phyloP scores from a whole-genome alignment of 73 alveolate species.

The Tetrahymena elliotti region DNA sequence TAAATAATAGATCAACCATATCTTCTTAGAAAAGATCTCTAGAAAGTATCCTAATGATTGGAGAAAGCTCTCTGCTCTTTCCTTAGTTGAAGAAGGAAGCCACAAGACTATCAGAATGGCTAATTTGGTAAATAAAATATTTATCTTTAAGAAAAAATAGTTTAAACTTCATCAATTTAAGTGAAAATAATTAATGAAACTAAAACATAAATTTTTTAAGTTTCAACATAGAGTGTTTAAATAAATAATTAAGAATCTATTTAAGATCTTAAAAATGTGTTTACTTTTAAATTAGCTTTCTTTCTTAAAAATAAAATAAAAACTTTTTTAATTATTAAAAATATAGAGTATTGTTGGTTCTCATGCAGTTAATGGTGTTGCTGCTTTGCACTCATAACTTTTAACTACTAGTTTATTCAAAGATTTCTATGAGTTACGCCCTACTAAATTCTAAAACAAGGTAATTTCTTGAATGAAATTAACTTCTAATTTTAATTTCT shows the following conservation, averaged over 20 bases:
- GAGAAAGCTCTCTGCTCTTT: conserved; percentile 28
- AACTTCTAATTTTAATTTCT: background rate
- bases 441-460: conserved; percentile 66
- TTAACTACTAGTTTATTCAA: conserved; percentile 62
- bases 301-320: conserved; percentile 36
- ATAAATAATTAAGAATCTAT: conserved; percentile 56
- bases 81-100: conserved; percentile 74
- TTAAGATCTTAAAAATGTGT: no score
- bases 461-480: background rate
- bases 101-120: conserved; percentile 84
- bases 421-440: conserved; percentile 71
- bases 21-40: conserved; percentile 63
- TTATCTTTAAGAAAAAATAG: no score
- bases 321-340: background rate
- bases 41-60: conserved; percentile 42
- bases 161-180: no score
- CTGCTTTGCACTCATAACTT: conserved; percentile 76
- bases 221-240: no score
- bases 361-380: conserved; percentile 84
- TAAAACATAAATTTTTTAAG: no score
- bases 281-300: no score
- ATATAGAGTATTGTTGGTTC: conserved; percentile 50
- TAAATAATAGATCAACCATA: conserved; percentile 28
- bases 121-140: conserved; percentile 27
- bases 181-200: no score